These are phyloP conservation scores for Nitzschia sp. DNA, from an alignment of 108 stramenopile species.

Conservation along the genomic window DNA sequence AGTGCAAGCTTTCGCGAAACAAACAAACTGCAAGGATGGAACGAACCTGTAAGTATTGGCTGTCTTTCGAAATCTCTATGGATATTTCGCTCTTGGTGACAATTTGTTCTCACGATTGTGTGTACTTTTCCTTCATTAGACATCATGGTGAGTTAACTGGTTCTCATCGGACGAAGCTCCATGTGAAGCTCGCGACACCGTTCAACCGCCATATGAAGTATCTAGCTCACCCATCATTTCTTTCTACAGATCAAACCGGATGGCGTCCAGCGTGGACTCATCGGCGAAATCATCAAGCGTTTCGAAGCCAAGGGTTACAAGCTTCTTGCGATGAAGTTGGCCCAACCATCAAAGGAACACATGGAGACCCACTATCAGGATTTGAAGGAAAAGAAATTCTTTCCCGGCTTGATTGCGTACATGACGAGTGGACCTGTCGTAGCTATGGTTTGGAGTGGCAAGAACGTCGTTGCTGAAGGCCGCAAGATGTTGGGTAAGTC, in stretches of 20 bases:
- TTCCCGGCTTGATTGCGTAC: slow-evolving; percentile 93
- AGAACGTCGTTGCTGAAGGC: slow-evolving; percentile 73
- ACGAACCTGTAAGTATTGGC: too few relatives aligned
- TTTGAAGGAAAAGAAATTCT: slow-evolving; percentile 94
- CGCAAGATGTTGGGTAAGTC: slow-evolving; percentile 91
- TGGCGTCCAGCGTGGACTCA: slow-evolving; percentile 97
- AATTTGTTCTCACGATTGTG: too few relatives aligned
- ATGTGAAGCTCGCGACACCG: too few relatives aligned
- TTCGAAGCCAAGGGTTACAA: slow-evolving; percentile 98
- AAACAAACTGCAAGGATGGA: too few relatives aligned
- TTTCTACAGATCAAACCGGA: slow-evolving; percentile 83
- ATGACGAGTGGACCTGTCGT: slow-evolving; percentile 96
- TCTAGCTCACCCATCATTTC: too few relatives aligned
- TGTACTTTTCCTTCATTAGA: too few relatives aligned
- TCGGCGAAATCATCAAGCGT: slow-evolving; percentile 96
- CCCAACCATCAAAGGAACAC: slow-evolving; percentile 80
- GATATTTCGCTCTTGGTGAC: too few relatives aligned
- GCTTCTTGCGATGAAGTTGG: slow-evolving; percentile 95
- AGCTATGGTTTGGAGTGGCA: slow-evolving; percentile 94
- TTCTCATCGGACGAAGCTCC: too few relatives aligned
- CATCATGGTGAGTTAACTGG: neutral
- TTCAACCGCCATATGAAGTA: too few relatives aligned
- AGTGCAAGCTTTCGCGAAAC: too few relatives aligned
- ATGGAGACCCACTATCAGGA: slow-evolving; percentile 97
- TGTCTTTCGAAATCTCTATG: too few relatives aligned